Percentiles rank a stretch among this genome's conserved stretches.
Evolutionary conservation across 495 filamentous ascomycete species (phyloP).

Genomic region (Aspergillus avenaceus): DNA sequence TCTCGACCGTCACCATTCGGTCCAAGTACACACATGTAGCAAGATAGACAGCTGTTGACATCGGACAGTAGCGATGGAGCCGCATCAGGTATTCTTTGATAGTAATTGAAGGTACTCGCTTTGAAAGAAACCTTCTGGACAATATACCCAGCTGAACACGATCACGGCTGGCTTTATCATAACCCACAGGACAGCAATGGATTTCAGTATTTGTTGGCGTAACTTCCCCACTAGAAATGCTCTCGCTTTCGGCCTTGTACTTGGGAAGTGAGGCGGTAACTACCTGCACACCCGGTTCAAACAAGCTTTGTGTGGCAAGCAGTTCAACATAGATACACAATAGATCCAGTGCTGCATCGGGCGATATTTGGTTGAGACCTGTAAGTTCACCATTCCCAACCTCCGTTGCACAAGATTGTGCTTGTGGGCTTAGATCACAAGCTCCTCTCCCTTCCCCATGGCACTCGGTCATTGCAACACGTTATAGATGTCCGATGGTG

Average conservation of each 20-base stretch:
- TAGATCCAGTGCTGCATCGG: constrained; percentile 69
- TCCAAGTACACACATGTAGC: constrained; percentile 89
- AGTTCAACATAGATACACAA: constrained; percentile 69
- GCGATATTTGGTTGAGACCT: constrained; percentile 69
- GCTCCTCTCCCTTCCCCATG: neutral
- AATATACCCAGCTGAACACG: constrained; percentile 73
- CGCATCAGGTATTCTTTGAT: constrained; percentile 82
- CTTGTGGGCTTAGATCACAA: no score
- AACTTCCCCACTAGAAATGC: constrained; percentile 36
- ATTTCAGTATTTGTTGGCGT: constrained; percentile 24
- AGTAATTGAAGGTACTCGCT: constrained; percentile 72
- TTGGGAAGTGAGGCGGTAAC: constrained; percentile 39
- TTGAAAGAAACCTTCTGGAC: constrained; percentile 87
- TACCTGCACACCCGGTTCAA: constrained; percentile 68
- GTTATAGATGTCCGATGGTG: constrained; percentile 5
- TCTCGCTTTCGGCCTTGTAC: constrained; percentile 56
- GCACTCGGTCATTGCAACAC: constrained; percentile 21
- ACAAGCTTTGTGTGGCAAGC: constrained; percentile 65
- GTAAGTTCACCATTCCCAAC: neutral
- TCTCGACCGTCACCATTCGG: constrained; percentile 69
- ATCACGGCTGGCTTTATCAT: constrained; percentile 41
- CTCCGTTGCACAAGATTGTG: no score
- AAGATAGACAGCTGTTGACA: constrained; percentile 96
- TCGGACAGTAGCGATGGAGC: constrained; percentile 85
- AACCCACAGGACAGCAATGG: constrained; percentile 20